Evolutionary conservation across 352 stramenopile genomes (phyloP).

Genomic region (Pythium dissotocum): DNA sequence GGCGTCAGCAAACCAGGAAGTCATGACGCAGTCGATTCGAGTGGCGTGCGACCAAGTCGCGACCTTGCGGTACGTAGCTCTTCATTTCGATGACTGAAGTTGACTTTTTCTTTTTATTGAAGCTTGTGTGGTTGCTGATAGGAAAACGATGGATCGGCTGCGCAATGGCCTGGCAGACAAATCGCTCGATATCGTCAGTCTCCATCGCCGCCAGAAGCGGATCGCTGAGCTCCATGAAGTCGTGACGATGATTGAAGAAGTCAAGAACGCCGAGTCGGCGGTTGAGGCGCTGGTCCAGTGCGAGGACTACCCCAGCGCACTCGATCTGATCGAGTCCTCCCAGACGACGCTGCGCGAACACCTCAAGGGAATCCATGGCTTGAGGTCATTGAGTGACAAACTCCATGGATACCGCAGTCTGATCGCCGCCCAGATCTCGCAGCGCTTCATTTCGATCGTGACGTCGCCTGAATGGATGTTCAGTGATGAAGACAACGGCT

Average conservation of each 20-base stretch:
- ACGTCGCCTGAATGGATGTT: slow-evolving; percentile 86
- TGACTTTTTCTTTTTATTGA: background rate
- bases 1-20: slow-evolving; percentile 79
- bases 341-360: slow-evolving; percentile 67
- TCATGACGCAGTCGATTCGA: slow-evolving; percentile 83
- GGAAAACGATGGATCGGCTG: slow-evolving; percentile 82
- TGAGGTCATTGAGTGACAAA: slow-evolving; percentile 75
- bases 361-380: slow-evolving; percentile 75
- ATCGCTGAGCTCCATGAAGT: slow-evolving; percentile 82
- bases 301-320: slow-evolving; percentile 76
- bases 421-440: slow-evolving; percentile 77
- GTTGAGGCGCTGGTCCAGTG: slow-evolving; percentile 85
- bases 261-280: slow-evolving; percentile 81
- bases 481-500: slow-evolving; percentile 45
- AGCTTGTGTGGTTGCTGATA: slow-evolving; percentile 17
- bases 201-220: slow-evolving; percentile 80
- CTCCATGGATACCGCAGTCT: slow-evolving; percentile 70
- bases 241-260: slow-evolving; percentile 81
- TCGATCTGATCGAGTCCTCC: slow-evolving; percentile 79
- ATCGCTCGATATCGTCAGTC: slow-evolving; percentile 84
- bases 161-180: slow-evolving; percentile 81
- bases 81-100: background rate
- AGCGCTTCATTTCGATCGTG: slow-evolving; percentile 77
- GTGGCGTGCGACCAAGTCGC: slow-evolving; percentile 81
- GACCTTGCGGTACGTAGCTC: slow-evolving; percentile 53